Percentiles rank a stretch among this genome's conserved stretches.
These are phyloP conservation scores for Leishmania gerbilli DNA, from an alignment of 208 protist species.

Conservation along the genomic window DNA sequence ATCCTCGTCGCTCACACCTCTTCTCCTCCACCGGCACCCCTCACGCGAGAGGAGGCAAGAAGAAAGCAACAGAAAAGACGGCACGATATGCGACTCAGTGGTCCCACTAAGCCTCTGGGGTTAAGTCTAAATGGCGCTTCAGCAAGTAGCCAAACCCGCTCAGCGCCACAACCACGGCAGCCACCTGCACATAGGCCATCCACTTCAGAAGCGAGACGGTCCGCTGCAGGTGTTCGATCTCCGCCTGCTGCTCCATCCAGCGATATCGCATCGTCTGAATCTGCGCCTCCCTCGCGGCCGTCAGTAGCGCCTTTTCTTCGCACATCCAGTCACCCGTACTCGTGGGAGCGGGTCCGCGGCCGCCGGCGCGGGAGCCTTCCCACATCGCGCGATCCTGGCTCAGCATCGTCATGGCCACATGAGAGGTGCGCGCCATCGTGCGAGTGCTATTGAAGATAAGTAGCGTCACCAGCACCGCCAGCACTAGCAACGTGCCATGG, in stretches of 20 bases:
- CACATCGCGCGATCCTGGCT: conserved; percentile 20
- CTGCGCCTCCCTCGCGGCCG: conserved; percentile 69
- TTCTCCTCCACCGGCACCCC: not conserved
- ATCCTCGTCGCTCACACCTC: not conserved
- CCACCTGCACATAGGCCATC: conserved; percentile 45
- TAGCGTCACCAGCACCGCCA: conserved; percentile 64
- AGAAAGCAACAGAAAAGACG: not conserved
- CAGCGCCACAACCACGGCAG: conserved; percentile 32
- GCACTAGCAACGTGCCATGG: conserved; percentile 60
- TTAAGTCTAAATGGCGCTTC: conserved; percentile 4
- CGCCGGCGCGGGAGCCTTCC: not conserved
- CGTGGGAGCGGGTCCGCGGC: not conserved
- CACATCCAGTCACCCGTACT: conserved; percentile 20
- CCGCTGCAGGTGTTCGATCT: conserved; percentile 48
- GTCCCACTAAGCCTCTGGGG: not conserved
- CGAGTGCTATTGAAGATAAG: conserved; percentile 54
- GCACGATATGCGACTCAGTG: not conserved
- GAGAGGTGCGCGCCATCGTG: conserved; percentile 37
- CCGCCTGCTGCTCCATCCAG: conserved; percentile 74
- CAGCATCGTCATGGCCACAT: conserved; percentile 31
- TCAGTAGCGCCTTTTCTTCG: conserved; percentile 65
- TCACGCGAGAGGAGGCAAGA: not conserved
- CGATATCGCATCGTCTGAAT: conserved; percentile 79
- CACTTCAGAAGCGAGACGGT: conserved; percentile 56
- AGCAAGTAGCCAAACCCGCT: conserved; percentile 27